Conservation (phyloP, 805 yeast genomes). For the Starmerella floris region DNA sequence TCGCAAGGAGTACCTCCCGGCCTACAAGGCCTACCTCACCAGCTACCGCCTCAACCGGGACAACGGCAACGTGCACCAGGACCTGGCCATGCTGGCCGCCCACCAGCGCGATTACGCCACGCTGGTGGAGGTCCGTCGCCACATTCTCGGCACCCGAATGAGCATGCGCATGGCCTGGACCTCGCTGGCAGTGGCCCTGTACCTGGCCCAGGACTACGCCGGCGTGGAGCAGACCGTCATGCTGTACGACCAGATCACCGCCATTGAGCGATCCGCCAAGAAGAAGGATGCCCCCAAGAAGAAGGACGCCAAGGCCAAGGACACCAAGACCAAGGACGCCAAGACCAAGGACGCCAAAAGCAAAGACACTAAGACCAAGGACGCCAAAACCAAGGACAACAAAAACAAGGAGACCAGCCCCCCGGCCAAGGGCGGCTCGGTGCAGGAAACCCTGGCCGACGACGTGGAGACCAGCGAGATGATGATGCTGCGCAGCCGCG, state of each 20-base stretch:
- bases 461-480: conserved; percentile 72
- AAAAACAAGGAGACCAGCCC: background rate
- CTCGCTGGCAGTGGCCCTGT: conserved; percentile 47
- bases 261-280: conserved; percentile 37
- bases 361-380: background rate
- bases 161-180: conserved; percentile 20
- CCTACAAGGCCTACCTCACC: conserved; percentile 62
- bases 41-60: conserved; percentile 67
- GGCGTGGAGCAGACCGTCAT: conserved; percentile 60
- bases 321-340: conserved; percentile 32
- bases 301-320: conserved; percentile 26
- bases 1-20: conserved; percentile 54
- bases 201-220: conserved; percentile 51
- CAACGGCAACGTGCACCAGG: conserved; percentile 69
- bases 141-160: conserved; percentile 46
- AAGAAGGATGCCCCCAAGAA: conserved; percentile 27
- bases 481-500: conserved; percentile 52
- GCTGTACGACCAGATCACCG: conserved; percentile 57
- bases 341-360: background rate
- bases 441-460: conserved; percentile 29
- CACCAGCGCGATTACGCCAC: conserved; percentile 64
- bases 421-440: conserved; percentile 7
- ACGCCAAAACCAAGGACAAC: too few relatives aligned
- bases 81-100: conserved; percentile 62
- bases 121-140: conserved; percentile 49